Conservation (phyloP, 2,329 filamentous ascomycete species). For the Paraconiothyrium sp. region DNA sequence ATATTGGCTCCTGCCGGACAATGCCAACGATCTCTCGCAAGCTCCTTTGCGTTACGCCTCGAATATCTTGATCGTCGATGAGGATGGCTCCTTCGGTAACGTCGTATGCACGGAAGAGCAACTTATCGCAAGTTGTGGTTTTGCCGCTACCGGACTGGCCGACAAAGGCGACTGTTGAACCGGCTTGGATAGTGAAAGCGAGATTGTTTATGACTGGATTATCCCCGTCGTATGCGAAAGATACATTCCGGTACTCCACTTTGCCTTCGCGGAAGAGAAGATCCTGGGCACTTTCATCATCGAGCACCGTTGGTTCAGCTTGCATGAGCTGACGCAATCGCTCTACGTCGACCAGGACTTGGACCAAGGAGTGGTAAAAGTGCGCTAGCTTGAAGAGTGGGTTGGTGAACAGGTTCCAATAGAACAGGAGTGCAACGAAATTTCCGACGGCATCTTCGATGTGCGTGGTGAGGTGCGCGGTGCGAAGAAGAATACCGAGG, state of each 20-base stretch:
- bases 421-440: slow-evolving; percentile 19
- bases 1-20: slow-evolving; percentile 67
- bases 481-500: slow-evolving; percentile 19
- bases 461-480: slow-evolving; percentile 11
- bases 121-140: slow-evolving; percentile 63
- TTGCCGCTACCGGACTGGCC: slow-evolving; percentile 69
- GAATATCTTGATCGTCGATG: slow-evolving; percentile 66
- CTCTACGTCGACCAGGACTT: slow-evolving; percentile 69
- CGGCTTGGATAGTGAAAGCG: slow-evolving; percentile 57
- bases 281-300: slow-evolving; percentile 38
- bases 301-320: slow-evolving; percentile 61
- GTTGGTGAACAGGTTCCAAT: slow-evolving; percentile 37
- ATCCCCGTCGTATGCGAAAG: slow-evolving; percentile 60
- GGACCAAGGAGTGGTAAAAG: slow-evolving; percentile 55
- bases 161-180: slow-evolving; percentile 65
- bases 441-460: slow-evolving; percentile 17
- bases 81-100: slow-evolving; percentile 60
- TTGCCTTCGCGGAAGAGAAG: slow-evolving; percentile 56
- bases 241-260: slow-evolving; percentile 61
- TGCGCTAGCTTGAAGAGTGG: slow-evolving; percentile 58
- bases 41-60: slow-evolving; percentile 63
- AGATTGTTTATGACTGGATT: slow-evolving; percentile 54
- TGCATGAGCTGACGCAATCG: slow-evolving; percentile 63
- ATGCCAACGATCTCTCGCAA: slow-evolving; percentile 67
- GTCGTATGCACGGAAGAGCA: slow-evolving; percentile 67